Evolutionary conservation across 225 moss, liverwort and hornwort species (phyloP), one percentile per base, ranked within the genome.

Genomic region (Physcomitrellopsis africana): DNA sequence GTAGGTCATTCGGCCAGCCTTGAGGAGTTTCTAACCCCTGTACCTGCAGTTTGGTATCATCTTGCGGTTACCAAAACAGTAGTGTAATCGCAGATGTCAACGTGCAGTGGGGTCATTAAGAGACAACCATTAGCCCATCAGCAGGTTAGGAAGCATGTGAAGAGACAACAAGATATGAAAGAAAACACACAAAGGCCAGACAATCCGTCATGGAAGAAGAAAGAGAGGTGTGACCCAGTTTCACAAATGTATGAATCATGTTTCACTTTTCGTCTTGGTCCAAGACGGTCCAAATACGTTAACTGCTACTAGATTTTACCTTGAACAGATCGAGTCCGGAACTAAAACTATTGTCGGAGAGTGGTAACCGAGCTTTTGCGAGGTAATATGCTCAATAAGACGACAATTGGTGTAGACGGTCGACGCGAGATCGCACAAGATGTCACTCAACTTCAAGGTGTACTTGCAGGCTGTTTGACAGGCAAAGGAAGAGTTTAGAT

Each of bases 381-480:
- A 76, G 80, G 80, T 80, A 80, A 69, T 17, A 53, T 69, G 53
- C 22, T 19, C 45, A 51, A 67, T 68, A 19, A 0, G 51, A 57
- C 44, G 64, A 73, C 72, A 63, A 80, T 60, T 73, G 63, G 14
- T 72, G 41, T 76, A 59, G 63, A 63, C 11, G 24, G 47, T 64
- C 29, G 14, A 27, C 20, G 4, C 63, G 20, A 65, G 45, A 73
- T 75, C 61, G 42, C 58, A 41, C 61, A 57, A 79, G 67, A 51
- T 15, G 69, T 73, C 48, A 53, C 60, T 77, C 54, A 84, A 74
- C 27, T 74, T n/a, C 43, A 17, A 66, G 46, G 26, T 81, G 74
- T 70, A 77, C 14, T 80, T 81, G 80, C 66, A 84, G 84, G 80
- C 72, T 80, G 19, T 85, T 85, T 76, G 87, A 87, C 48, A 85